A percentile compares a stretch with the other conserved stretches of the same genome.
These are phyloP conservation scores for Pseudogymnoascus sp. DNA, from an alignment of 2,329 filamentous ascomycete species.

Conservation along the genomic window DNA sequence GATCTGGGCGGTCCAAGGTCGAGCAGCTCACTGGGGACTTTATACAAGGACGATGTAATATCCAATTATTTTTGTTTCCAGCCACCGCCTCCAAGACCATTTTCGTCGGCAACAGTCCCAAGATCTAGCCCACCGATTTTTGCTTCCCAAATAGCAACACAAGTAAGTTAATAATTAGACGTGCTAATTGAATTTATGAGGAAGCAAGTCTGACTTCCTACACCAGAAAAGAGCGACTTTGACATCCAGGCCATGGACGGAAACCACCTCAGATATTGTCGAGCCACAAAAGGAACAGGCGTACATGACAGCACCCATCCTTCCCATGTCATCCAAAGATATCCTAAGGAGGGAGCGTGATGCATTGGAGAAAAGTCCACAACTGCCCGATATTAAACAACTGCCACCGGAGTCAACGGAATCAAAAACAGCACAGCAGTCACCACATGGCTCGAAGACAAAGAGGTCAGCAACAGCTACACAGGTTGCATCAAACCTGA, in stretches of 20 bases:
- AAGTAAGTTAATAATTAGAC: constrained; percentile 13
- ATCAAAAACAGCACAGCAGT: background rate
- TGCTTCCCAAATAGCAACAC: constrained; percentile 16
- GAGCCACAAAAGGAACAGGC: background rate
- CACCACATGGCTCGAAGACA: background rate
- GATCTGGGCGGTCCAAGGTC: background rate
- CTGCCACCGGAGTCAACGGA: background rate
- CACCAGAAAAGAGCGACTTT: background rate
- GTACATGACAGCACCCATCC: background rate
- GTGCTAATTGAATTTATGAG: background rate
- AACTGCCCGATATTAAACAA: background rate
- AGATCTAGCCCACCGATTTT: constrained; percentile 12
- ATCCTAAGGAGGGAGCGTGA: background rate
- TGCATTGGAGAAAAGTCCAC: background rate
- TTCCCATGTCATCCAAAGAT: background rate
- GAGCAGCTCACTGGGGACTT: background rate
- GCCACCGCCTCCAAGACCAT: constrained; percentile 14
- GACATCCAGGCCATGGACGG: background rate
- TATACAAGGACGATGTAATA: background rate
- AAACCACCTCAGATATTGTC: background rate
- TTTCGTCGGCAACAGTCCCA: background rate
- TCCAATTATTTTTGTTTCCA: constrained; percentile 9
- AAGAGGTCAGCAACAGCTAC: background rate
- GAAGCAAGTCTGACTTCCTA: background rate
- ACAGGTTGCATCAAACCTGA: background rate